Conservation (phyloP, 805 yeast genomes). For the Lachancea lanzarotensis region DNA sequence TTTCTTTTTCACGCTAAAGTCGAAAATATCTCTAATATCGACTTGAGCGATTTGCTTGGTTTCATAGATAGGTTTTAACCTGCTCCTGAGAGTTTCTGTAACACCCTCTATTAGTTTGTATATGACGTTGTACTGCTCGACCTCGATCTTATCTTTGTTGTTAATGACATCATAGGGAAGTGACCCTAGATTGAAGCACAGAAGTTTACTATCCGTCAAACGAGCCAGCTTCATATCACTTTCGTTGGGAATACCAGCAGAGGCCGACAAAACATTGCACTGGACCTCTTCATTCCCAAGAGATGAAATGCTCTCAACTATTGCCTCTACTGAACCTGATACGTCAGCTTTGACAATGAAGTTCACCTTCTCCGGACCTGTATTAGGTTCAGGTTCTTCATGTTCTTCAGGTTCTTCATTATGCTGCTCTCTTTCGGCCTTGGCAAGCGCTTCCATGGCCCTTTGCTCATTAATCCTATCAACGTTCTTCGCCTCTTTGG, state of each 20-base stretch:
- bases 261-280: conserved; percentile 60
- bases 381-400: conserved; percentile 25
- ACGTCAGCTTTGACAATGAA: conserved; percentile 88
- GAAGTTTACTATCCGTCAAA: conserved; percentile 61
- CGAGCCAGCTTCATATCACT: conserved; percentile 62
- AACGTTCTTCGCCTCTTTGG: conserved; percentile 56
- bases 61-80: conserved; percentile 61
- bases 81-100: conserved; percentile 50
- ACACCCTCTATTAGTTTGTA: conserved; percentile 86
- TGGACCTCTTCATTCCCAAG: conserved; percentile 85
- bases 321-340: conserved; percentile 91
- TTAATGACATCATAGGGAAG: conserved; percentile 55
- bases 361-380: conserved; percentile 34
- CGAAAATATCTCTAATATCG: conserved; percentile 64
- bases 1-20: conserved; percentile 53
- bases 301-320: conserved; percentile 67
- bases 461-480: conserved; percentile 63
- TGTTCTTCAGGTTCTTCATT: conserved; percentile 36
- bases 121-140: conserved; percentile 69
- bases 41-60: conserved; percentile 60
- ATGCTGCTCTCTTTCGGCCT: conserved; percentile 42
- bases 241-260: conserved; percentile 72
- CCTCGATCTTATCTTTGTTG: conserved; percentile 50
- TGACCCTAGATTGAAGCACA: conserved; percentile 66
- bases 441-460: conserved; percentile 45